A percentile compares a stretch with the other conserved stretches of the same genome.
These are phyloP conservation scores for Neoarthrinium moseri DNA, from an alignment of 2,329 filamentous ascomycete genomes.

Conservation along the genomic window DNA sequence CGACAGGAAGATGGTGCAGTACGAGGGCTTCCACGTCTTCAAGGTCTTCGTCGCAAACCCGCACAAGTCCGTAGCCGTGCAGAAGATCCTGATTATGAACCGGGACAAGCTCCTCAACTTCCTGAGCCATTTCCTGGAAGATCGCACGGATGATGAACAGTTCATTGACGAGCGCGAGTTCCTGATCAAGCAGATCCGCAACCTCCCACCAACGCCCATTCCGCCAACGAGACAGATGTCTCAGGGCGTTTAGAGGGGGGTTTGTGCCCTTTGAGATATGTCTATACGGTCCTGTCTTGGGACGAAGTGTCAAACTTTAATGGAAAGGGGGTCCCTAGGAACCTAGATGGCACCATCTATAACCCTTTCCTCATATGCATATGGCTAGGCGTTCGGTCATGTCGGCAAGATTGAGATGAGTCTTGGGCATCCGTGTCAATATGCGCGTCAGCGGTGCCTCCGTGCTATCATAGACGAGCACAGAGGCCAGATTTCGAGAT, in stretches of 20 bases:
- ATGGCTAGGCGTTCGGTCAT: conserved; percentile 9
- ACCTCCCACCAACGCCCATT: conserved; percentile 60
- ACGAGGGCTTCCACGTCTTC: conserved; percentile 98
- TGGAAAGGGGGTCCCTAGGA: not conserved
- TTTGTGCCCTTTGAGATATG: not conserved
- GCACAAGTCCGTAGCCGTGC: conserved; percentile 94
- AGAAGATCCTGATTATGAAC: conserved; percentile 95
- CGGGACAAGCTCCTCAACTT: conserved; percentile 87
- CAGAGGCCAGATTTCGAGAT: too few relatives aligned
- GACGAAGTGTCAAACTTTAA: not conserved
- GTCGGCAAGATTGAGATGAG: too few relatives aligned
- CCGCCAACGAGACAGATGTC: conserved; percentile 42
- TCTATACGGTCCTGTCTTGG: too few relatives aligned
- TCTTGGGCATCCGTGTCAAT: too few relatives aligned
- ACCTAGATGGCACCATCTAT: not conserved
- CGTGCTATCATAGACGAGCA: too few relatives aligned
- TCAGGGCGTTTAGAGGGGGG: conserved; percentile 20
- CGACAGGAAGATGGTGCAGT: conserved; percentile 98
- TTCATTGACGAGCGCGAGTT: conserved; percentile 98
- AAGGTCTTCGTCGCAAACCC: conserved; percentile 99
- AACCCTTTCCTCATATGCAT: conserved; percentile 4
- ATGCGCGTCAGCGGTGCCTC: too few relatives aligned
- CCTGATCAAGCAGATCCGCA: conserved; percentile 87
- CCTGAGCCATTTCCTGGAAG: conserved; percentile 86
- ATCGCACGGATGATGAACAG: conserved; percentile 95